Base-by-base conservation (phyloP, 495 filamentous ascomycete genomes). In the Saxophila tyrrhenica region DNA sequence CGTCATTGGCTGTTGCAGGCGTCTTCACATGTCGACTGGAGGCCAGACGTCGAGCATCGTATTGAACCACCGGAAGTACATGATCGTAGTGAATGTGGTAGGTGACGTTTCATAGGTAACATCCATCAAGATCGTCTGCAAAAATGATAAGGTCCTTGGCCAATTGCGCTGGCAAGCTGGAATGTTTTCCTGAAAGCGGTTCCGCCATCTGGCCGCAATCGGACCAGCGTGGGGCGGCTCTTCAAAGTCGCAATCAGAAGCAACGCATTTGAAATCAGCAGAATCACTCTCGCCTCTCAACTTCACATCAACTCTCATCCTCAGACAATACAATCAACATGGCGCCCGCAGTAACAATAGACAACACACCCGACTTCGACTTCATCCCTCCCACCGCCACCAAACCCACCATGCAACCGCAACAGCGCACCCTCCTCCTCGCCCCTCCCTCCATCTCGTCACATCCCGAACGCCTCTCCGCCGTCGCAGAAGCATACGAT, bases 391-490 rank as follows among this genome's bases (percentile, higher is more conserved):
- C 56, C 45, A 15, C 56, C 3, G 25, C 67, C 8, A 58, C 42
- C 48, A 25, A 55, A 39, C 20, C 59, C 32, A 59, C 65, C 24
- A 15, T 62, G 3, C 45, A 50, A 21, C 41, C 48, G 3, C 45
- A 50, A 21, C 41, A 51, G n/a, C 77, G 80, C 57, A 85, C 76
- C 9, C 79, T 88, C 52, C 75, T 87, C 41, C 78, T 88, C 50
- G 81, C 82, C 16, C 84, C 84, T 17, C 84, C 85, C n/a, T 86
- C 84, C 21, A 75, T 87, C 48, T 77, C 85, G 41, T 75, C 83
- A 10, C 80, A 83, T 58, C 81, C 82, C 15, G 75, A 80, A 25
- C 75, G 75, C 62, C 70, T 87, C 46, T 67, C 79, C 39, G 67
- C 64, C 32, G 65, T 82, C 32, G 76, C 84, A 59, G 73, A 73